Percentiles rank a stretch among this genome's conserved stretches.
These are phyloP conservation scores for Nothophoma quercina DNA, from an alignment of 2,329 filamentous ascomycete species.

Conservation along the genomic window DNA sequence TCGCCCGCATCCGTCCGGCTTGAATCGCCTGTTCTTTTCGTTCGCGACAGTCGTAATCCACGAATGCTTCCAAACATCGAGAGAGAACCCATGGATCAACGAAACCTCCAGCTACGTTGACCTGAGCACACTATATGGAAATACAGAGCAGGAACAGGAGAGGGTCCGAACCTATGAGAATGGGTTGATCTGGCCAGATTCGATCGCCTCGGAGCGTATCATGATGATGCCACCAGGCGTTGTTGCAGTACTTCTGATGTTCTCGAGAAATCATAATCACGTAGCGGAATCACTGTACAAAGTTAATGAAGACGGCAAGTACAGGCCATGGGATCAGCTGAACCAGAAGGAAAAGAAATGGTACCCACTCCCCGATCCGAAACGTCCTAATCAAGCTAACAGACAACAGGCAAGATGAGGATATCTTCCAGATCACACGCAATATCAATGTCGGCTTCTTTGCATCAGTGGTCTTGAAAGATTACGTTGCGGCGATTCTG, in stretches of 20 bases:
- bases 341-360: constrained; percentile 47
- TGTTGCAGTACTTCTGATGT: constrained; percentile 70
- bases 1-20: constrained; percentile 70
- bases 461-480: constrained; percentile 72
- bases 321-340: constrained; percentile 73
- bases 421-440: constrained; percentile 64
- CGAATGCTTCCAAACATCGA: constrained; percentile 71
- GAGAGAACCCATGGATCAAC: constrained; percentile 67
- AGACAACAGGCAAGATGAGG: constrained; percentile 32
- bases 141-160: constrained; percentile 70
- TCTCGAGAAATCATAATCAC: constrained; percentile 81
- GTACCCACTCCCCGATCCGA: constrained; percentile 47
- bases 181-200: constrained; percentile 72
- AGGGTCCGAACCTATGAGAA: constrained; percentile 70
- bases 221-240: constrained; percentile 74
- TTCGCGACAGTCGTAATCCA: constrained; percentile 69
- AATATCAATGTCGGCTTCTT: constrained; percentile 61
- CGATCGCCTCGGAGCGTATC: constrained; percentile 70
- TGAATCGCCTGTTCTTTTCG: constrained; percentile 76
- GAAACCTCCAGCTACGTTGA: constrained; percentile 78
- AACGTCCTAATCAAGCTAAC: constrained; percentile 41
- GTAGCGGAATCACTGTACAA: constrained; percentile 76
- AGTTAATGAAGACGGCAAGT: constrained; percentile 84
- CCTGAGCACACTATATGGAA: constrained; percentile 73
- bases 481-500: constrained; percentile 81